Evolutionary conservation across 2,329 filamentous ascomycete genomes (phyloP).

Genomic region (Talaromyces sp.): DNA sequence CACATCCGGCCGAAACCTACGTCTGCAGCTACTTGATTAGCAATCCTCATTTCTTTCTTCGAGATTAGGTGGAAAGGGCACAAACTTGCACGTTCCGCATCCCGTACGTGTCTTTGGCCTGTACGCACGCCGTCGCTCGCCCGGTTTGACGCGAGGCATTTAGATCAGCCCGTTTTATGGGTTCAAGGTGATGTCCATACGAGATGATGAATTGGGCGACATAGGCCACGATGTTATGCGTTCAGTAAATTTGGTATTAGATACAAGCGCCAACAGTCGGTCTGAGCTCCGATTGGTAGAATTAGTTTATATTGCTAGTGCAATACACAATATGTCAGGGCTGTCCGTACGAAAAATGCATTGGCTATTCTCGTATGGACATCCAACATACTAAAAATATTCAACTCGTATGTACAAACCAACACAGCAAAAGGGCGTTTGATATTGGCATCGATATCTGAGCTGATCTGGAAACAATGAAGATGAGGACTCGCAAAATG

Average conservation of each 20-base stretch:
- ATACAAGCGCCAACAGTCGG: not conserved
- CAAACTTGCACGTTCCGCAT: conserved; percentile 16
- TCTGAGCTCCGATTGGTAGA: not conserved
- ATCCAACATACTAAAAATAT: not conserved
- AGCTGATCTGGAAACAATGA: not conserved
- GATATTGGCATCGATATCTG: not conserved
- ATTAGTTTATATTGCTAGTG: not conserved
- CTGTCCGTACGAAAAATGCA: conserved; percentile 8
- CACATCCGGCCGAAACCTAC: not conserved
- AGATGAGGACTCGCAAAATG: not conserved
- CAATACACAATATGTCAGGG: not conserved
- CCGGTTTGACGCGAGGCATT: conserved; percentile 17
- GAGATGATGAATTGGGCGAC: not conserved
- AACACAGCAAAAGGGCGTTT: not conserved
- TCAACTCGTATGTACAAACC: not conserved
- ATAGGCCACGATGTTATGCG: not conserved
- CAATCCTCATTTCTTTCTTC: not conserved
- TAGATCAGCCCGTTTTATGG: not conserved
- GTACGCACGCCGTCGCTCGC: conserved; percentile 12
- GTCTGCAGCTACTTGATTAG: conserved; percentile 7
- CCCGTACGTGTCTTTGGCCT: conserved; percentile 15
- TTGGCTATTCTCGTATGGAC: not conserved
- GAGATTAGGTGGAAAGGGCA: not conserved
- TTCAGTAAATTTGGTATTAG: not conserved
- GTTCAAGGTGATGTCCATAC: not conserved